phyloP scores from a whole-genome alignment of 2,329 filamentous ascomycete genomes.

The Cryphonectria parasitica region DNA sequence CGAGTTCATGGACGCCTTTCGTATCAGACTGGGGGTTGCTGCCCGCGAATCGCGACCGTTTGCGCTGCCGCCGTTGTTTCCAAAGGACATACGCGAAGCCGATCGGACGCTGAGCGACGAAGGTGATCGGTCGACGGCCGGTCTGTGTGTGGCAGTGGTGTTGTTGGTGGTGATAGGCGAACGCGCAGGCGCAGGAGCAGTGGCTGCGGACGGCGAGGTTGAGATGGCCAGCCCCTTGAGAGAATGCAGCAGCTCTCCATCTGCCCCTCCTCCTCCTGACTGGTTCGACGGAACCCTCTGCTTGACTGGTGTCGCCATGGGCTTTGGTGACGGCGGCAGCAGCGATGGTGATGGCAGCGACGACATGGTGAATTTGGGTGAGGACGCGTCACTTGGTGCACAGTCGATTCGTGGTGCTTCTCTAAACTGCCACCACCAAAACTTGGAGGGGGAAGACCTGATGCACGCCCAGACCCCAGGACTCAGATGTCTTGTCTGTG shows the following conservation, averaged over 20 bases:
- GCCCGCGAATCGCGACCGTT: slow-evolving; percentile 48
- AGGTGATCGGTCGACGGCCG: slow-evolving; percentile 45
- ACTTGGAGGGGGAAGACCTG: background rate
- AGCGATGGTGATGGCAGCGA: background rate
- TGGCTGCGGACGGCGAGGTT: slow-evolving; percentile 34
- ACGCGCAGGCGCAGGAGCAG: slow-evolving; percentile 28
- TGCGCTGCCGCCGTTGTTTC: slow-evolving; percentile 36
- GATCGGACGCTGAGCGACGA: slow-evolving; percentile 42
- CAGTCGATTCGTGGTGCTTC: background rate
- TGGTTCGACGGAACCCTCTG: slow-evolving; percentile 21
- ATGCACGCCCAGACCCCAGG: background rate
- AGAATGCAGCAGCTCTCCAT: slow-evolving; percentile 45
- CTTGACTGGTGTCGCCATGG: slow-evolving; percentile 30
- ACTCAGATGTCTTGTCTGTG: background rate
- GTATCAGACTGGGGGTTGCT: slow-evolving; percentile 54
- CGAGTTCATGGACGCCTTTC: slow-evolving; percentile 62
- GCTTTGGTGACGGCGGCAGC: slow-evolving; percentile 19
- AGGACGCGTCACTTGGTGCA: background rate
- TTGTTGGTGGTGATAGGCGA: slow-evolving; percentile 36
- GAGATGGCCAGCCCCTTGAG: slow-evolving; percentile 51
- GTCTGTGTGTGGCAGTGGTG: slow-evolving; percentile 41
- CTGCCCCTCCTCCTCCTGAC: slow-evolving; percentile 25
- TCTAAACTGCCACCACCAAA: background rate
- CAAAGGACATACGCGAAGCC: slow-evolving; percentile 46
- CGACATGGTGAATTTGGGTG: slow-evolving; percentile 18